Base-by-base conservation (phyloP, 331 rosid genomes). In the Phaseolus coccineus region DNA sequence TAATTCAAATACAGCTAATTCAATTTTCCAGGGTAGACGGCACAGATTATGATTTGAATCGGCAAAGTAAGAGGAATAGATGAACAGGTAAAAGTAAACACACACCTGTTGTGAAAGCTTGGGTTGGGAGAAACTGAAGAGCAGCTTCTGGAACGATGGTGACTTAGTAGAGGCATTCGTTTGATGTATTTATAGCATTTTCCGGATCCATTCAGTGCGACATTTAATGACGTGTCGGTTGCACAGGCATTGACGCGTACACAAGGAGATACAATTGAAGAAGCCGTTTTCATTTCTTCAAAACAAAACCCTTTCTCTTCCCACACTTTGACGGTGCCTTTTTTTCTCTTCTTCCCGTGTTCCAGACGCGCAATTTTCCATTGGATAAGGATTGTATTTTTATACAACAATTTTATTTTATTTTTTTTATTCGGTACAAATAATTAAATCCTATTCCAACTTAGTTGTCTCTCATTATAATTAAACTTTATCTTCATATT, bases 141-240 rank as follows among this genome's bases (percentile, higher is more conserved):
- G 79, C 56, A 52, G 80, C 8, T 68, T 42, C 37, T 52, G 70
- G 25, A 69, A 37, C 19, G 55, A 4, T n/a, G 59, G 14, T 12
- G 61, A 11, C 28, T 63, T 16, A 33, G 14, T 0, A 16, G 4
- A 16, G 10, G 2, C 19, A 13, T 31, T 25, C 1, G 13, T 37
- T 16, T 5, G 40, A 13, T 22, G 16, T 48, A 35, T 48, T 70
- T 79, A 79, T 47, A 79, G 47, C 55, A 8, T 58, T 68, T 77
- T 42, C 0, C 5, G 44, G 44, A 62, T 30, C 44, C 24, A 30
- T 14, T 61, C 24, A 19, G 24, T 61, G 67, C 19, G 19, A 62
- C 25, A 72, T 25, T 2, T 12, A 10, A 35, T 80, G 69, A 75
- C 75, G 77, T 76, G 81, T 73, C 64, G 40, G n/a, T 11, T 8